Percentiles rank a stretch among this genome's conserved stretches.
phyloP scores from a whole-genome alignment of 108 stramenopile species.

The Cyclostephanos tholiformis region DNA sequence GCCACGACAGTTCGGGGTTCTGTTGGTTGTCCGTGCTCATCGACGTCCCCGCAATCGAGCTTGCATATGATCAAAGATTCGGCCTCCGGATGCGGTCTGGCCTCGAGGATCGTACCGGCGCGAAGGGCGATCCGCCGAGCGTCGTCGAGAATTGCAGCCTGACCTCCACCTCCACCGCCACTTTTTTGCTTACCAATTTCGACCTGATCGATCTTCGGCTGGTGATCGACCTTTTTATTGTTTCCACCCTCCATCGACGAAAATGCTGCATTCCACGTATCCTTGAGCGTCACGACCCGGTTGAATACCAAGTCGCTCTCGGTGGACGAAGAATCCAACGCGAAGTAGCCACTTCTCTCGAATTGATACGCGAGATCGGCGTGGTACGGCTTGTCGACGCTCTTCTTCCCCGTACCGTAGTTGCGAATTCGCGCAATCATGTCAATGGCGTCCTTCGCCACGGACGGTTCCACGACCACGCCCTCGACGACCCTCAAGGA shows the following conservation, averaged over 20 bases:
- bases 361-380: conserved; percentile 82
- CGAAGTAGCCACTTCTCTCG: conserved; percentile 89
- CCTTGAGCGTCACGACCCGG: conserved; percentile 83
- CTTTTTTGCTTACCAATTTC: conserved; percentile 23
- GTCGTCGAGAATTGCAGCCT: conserved; percentile 60
- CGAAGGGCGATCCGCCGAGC: conserved; percentile 69
- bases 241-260: conserved; percentile 9
- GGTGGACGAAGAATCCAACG: conserved; percentile 69
- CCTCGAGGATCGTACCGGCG: conserved; percentile 77
- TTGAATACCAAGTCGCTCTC: conserved; percentile 81
- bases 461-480: conserved; percentile 80
- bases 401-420: conserved; percentile 2
- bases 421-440: conserved; percentile 45
- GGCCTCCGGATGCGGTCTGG: conserved; percentile 83
- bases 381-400: conserved; percentile 44
- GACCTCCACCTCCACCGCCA: conserved; percentile 23
- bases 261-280: conserved; percentile 75
- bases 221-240: conserved; percentile 17
- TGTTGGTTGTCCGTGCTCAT: conserved; percentile 49
- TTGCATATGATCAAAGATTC: conserved; percentile 81
- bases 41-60: conserved; percentile 80
- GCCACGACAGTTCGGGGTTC: conserved; percentile 83
- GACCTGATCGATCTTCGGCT: conserved; percentile 34
- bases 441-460: conserved; percentile 57
- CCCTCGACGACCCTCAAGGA: conserved; percentile 67